Evolutionary conservation across 345 rosid genomes (phyloP).

Genomic region (Dipteronia dyeriana): DNA sequence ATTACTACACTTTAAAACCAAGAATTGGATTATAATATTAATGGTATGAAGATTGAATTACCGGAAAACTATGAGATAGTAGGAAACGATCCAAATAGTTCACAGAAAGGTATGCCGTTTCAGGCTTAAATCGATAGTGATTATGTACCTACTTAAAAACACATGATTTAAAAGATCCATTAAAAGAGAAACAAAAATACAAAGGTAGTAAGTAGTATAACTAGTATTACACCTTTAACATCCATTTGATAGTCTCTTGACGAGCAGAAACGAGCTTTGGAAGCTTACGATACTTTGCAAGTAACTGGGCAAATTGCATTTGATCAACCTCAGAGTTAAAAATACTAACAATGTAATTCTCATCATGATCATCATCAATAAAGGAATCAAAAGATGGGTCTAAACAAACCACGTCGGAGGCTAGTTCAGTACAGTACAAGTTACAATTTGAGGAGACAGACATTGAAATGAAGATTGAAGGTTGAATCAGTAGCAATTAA

Average conservation of each 20-base stretch:
- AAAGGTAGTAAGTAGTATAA: no score
- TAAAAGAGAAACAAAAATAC: not conserved
- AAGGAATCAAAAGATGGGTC: constrained; percentile 10
- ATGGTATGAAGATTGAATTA: not conserved
- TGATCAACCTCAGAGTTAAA: constrained; percentile 39
- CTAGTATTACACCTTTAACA: constrained; percentile 27
- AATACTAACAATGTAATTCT: constrained; percentile 16
- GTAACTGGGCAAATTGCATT: constrained; percentile 13
- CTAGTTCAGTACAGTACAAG: constrained; percentile 39
- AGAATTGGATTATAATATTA: not conserved
- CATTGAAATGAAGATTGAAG: constrained; percentile 21
- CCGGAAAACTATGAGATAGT: constrained; percentile 25
- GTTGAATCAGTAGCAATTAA: not conserved
- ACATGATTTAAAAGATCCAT: no score
- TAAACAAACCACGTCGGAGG: constrained; percentile 14
- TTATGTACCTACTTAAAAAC: constrained; percentile 33
- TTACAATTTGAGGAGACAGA: constrained; percentile 25
- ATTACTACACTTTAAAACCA: not conserved
- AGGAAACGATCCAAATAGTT: constrained; percentile 45
- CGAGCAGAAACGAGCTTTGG: constrained; percentile 27
- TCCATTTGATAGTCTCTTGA: constrained; percentile 40
- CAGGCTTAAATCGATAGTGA: constrained; percentile 33
- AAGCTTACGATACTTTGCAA: constrained; percentile 5
- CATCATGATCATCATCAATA: constrained; percentile 17
- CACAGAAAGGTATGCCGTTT: constrained; percentile 35